Percentiles rank a stretch among this genome's conserved stretches.
Evolutionary conservation across 176 grass and related monocot genomes (phyloP).

Genomic region (Chrysopogon serrulatus): DNA sequence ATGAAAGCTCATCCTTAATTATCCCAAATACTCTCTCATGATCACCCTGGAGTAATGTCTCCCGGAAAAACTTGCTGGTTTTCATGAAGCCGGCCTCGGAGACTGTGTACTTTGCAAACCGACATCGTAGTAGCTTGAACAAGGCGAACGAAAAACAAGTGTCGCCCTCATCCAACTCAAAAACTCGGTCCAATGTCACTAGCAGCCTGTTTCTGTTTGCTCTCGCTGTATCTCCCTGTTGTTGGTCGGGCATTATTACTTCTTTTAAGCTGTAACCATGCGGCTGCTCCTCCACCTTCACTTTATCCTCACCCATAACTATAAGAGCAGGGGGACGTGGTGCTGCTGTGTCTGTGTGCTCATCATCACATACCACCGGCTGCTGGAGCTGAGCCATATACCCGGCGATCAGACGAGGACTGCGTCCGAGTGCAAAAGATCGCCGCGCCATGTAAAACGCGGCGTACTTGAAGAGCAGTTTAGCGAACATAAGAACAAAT

Average conservation of each 20-base stretch:
- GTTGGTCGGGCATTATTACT: no score
- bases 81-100: neutral
- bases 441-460: neutral
- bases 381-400: neutral
- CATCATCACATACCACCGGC: neutral
- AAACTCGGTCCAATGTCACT: neutral
- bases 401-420: neutral
- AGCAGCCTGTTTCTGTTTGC: neutral
- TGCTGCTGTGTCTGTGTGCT: no score
- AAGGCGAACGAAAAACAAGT: neutral
- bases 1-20: neutral
- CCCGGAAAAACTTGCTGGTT: neutral
- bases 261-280: neutral
- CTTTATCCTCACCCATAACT: neutral
- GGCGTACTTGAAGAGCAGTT: neutral
- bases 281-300: neutral
- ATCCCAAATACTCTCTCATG: neutral
- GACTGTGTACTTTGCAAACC: neutral
- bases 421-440: neutral
- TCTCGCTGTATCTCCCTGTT: accelerated
- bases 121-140: neutral
- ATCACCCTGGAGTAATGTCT: neutral
- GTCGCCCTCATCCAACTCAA: neutral
- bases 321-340: neutral
- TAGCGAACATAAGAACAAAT: neutral